A percentile compares a stretch with the other conserved stretches of the same genome.
phyloP scores from a whole-genome alignment of 768 basidiomycete genomes.

The Sporobolomyces phaffii region DNA sequence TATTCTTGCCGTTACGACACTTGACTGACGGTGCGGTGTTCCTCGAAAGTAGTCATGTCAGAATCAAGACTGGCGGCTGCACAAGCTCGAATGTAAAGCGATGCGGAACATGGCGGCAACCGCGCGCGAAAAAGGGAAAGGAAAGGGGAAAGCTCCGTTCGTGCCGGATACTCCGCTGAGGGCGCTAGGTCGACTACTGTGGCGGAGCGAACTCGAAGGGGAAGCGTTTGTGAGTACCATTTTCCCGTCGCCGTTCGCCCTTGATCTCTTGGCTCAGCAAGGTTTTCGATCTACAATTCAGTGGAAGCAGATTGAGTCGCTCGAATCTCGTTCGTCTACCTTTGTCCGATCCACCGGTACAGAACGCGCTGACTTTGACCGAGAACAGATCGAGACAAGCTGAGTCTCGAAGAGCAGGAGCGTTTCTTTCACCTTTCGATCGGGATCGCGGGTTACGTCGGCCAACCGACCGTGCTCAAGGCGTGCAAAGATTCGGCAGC shows the following conservation, averaged over 20 bases:
- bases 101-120: conserved; percentile 51
- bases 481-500: conserved; percentile 34
- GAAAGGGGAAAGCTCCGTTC: conserved; percentile 8
- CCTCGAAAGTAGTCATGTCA: conserved; percentile 12
- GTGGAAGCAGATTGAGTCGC: conserved; percentile 60
- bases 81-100: conserved; percentile 72
- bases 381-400: conserved; percentile 14
- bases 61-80: conserved; percentile 50
- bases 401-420: conserved; percentile 38
- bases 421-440: conserved; percentile 42
- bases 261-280: background rate
- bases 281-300: conserved; percentile 11
- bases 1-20: conserved; percentile 55
- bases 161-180: conserved; percentile 71
- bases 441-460: conserved; percentile 44
- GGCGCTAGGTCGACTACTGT: conserved; percentile 65
- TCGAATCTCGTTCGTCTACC: conserved; percentile 63
- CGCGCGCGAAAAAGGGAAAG: conserved; percentile 55
- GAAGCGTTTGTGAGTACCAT: conserved; percentile 39
- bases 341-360: too few relatives aligned
- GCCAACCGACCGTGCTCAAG: conserved; percentile 22
- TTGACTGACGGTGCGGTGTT: conserved; percentile 48
- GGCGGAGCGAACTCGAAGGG: conserved; percentile 54
- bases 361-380: background rate
- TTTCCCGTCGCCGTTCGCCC: background rate